phyloP scores from a whole-genome alignment of 352 stramenopile species.

The Pelagophyceae sp. region DNA sequence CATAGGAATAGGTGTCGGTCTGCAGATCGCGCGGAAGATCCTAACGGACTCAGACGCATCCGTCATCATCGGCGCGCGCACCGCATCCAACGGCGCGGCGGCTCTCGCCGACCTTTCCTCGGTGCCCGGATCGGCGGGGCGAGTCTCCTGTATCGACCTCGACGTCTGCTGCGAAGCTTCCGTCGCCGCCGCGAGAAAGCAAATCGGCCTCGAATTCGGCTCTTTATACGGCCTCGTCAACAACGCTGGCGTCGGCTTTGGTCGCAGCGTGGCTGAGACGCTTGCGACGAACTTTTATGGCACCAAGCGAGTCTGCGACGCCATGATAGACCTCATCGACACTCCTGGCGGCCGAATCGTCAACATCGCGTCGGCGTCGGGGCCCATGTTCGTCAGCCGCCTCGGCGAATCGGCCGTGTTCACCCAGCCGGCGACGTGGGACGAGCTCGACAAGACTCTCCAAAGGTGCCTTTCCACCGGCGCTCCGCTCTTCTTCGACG shows the following conservation, averaged over 20 bases:
- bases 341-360: conserved; percentile 15
- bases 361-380: conserved; percentile 32
- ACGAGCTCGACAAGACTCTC: conserved; percentile 3
- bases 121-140: not conserved
- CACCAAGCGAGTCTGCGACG: conserved; percentile 18
- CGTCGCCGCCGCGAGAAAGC: not conserved
- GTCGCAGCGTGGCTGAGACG: conserved; percentile 22
- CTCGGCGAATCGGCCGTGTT: not conserved
- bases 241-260: conserved; percentile 30
- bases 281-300: conserved; percentile 27
- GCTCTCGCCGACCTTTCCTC: conserved; percentile 32
- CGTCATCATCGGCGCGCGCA: conserved; percentile 43
- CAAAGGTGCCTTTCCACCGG: no score
- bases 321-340: conserved; percentile 20
- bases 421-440: not conserved
- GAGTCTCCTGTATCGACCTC: conserved; percentile 20
- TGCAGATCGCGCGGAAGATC: not conserved
- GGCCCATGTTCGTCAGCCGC: conserved; percentile 24
- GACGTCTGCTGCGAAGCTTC: conserved; percentile 18
- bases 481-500: no score
- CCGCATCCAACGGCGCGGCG: conserved; percentile 28
- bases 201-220: not conserved
- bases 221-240: conserved; percentile 28
- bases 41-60: conserved; percentile 30
- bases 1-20: not conserved